A percentile compares a stretch with the other conserved stretches of the same genome.
phyloP scores from a whole-genome alignment of 306 rosid genomes.

The Herpetospermum pedunculosum region DNA sequence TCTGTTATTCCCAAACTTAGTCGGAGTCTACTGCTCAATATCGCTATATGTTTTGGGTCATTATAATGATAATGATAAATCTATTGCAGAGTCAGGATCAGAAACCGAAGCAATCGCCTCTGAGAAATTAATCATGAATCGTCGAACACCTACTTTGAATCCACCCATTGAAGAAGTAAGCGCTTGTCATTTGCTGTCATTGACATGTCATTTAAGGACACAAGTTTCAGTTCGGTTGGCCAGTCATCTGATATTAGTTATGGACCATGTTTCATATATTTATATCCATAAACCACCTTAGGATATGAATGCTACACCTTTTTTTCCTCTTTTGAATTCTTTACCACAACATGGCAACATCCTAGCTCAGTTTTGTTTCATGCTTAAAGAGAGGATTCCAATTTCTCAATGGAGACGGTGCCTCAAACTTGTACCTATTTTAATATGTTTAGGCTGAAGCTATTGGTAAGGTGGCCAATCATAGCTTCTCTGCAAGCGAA shows the following conservation, averaged over 20 bases:
- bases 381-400: no score
- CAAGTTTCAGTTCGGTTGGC: background rate
- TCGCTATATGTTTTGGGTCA: no score
- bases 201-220: background rate
- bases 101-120: constrained; percentile 82
- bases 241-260: background rate
- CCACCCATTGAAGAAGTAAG: constrained; percentile 75
- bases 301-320: no score
- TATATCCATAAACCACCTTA: no score
- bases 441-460: background rate
- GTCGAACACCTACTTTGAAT: constrained; percentile 49
- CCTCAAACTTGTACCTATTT: background rate
- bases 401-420: background rate
- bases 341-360: no score
- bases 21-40: no score
- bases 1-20: no score
- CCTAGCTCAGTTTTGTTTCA: no score
- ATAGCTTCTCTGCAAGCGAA: background rate
- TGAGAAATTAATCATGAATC: constrained; percentile 53
- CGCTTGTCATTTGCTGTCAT: background rate
- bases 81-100: constrained; percentile 87
- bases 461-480: background rate
- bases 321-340: no score
- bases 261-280: no score
- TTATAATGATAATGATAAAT: constrained; percentile 81